Base-by-base conservation (phyloP, 1,284 basidiomycete species). In the Cutaneotrichosporon cutaneum region DNA sequence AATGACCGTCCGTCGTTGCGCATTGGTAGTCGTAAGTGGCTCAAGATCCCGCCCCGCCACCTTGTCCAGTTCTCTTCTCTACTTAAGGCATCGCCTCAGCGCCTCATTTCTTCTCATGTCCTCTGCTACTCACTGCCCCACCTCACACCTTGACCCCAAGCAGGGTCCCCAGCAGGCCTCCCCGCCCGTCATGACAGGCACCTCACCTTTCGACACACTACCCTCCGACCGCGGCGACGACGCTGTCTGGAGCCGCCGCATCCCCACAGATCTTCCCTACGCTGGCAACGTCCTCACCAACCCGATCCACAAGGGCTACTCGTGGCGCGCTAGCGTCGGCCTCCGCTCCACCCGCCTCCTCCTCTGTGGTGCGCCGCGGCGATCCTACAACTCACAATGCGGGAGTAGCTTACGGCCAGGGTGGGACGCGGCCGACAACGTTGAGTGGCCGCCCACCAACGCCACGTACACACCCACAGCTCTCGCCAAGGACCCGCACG, bases 231-330 rank as follows among this genome's bases (percentile, higher is more conserved):
- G 48, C 27, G 48, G 48, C 14, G 48, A 51, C 27, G 48, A 51
- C 18, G 48, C 48, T 4, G 48, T 51, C 3, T 51, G 48, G 48
- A 32, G 48, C 26, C 13, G 27, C 16, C 48, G 48, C 27, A 51
- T 51, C 26, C 26, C 18, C 26, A 30, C 18, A 7, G 48, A 51
- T 27, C 48, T 51, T 10, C 48, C 48, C 26, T 30, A 32, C 27
- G 48, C 48, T 6, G 48, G 48, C 27, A 27, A 27, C 26, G 48
- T 51, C 26, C 27, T 51, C 27, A 26, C 16, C 48, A 27, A 51
- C 18, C 48, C 48, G 27, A 32, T 51, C 14, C 48, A 51, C 48
- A 51, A 30, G 48, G 48, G 48, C 48, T 27, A 51, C 26, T 26
- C 48, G 24, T 51, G 48, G 48, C 48, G 48, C 18, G 48, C 48